Evolutionary conservation across 495 filamentous ascomycete genomes (phyloP).

Genomic region (Beverwykella pulmonaria): DNA sequence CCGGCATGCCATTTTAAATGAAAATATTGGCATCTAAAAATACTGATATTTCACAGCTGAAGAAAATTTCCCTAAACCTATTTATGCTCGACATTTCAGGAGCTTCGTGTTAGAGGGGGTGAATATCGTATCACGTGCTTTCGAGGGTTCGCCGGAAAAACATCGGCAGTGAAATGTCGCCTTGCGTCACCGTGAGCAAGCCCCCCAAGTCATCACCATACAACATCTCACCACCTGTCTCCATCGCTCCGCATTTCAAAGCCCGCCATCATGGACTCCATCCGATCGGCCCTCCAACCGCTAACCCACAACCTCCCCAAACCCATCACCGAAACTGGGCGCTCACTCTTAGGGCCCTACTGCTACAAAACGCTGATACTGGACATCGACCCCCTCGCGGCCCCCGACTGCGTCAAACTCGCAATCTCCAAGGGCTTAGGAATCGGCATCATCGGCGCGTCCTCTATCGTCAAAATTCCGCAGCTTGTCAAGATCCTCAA

Average conservation of each 20-base stretch:
- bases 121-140: background rate
- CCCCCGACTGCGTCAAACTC: slow-evolving; percentile 76
- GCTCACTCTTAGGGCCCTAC: slow-evolving; percentile 74
- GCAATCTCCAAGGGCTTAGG: slow-evolving; percentile 89
- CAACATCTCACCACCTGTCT: background rate
- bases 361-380: slow-evolving; percentile 85
- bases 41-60: too few species aligned
- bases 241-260: background rate
- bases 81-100: background rate
- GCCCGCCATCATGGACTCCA: slow-evolving; percentile 43
- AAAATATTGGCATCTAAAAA: too few species aligned
- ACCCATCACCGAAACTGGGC: slow-evolving; percentile 72
- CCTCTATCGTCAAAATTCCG: slow-evolving; percentile 89
- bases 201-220: too few species aligned
- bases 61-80: too few species aligned
- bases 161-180: too few species aligned
- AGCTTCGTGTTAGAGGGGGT: background rate
- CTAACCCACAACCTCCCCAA: slow-evolving; percentile 77
- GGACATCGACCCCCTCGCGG: slow-evolving; percentile 71
- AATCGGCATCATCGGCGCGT: slow-evolving; percentile 85
- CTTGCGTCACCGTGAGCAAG: too few species aligned
- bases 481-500: slow-evolving; percentile 88
- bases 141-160: background rate
- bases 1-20: too few species aligned
- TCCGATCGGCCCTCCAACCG: slow-evolving; percentile 71